Base-by-base conservation (phyloP, 139 green algal species). In the Micractinium sp. region DNA sequence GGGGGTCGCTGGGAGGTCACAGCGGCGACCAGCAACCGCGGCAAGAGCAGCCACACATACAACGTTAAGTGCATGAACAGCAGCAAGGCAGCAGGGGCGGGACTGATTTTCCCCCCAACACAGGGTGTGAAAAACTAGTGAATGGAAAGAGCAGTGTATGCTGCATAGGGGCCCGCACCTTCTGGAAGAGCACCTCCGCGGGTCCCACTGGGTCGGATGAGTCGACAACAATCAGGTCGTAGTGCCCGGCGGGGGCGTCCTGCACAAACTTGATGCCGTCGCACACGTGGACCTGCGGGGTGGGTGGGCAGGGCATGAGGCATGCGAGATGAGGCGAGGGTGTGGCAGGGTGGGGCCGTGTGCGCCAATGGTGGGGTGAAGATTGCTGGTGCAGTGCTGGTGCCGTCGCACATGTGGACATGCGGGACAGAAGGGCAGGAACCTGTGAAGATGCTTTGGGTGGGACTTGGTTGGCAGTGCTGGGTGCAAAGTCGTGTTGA, bases 161-260 rank as follows among this genome's bases (percentile, higher is more conserved):
- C 9, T 56, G 47, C 9, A 9, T 9, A 56, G 47, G 47, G 23
- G 67, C 4, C 20, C 92, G 22, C 82, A 96, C 95, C 94, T 96
- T 93, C 81, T 98, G 91, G 89, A 97, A 99, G 67, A 99, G 93
- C 67, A 98, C 96, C 90, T 98, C 95, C n/a, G 97, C 97, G 33
- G 97, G 97, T 29, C 97, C 98, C 60, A 99, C 95, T 35, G 98
- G 98, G 90, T 99, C 98, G 33, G 97, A 99, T 27, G 95, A 98
- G 93, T 99, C 98, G 7, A 99, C 98, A 75, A 99, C 98, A 92
- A 99, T 99, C 56, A 95, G 94, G 91, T 99, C 98, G 89, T 99
- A 99, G 35, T 85, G 94, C 69, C 91, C 94, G 76, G 96, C 93
- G 0, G 79, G 82, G 9, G 93, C 93, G 12, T 98, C 95, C 89